Base-by-base conservation (phyloP, 208 protist genomes). In the Leishmania arabica region DNA sequence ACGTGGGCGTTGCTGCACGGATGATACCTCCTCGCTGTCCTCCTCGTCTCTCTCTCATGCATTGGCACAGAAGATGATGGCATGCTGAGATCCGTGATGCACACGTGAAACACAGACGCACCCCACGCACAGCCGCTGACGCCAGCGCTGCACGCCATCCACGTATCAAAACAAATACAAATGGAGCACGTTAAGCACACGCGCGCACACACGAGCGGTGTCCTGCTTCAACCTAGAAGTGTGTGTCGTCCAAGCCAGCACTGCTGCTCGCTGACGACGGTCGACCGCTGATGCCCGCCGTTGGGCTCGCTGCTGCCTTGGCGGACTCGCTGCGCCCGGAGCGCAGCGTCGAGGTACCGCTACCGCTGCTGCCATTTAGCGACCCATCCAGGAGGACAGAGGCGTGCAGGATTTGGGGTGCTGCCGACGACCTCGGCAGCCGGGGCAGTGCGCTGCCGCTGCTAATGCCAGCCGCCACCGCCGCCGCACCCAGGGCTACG, bases 361-460 rank as follows among this genome's bases (percentile, higher is more conserved):
- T 54, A n/a, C 75, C 27, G 15, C 65, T 51, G 64, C 78, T 19
- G 64, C 53, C 17, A 54, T 66, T 60, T 27, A 78, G 42, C 8
- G 77, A 49, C 13, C 85, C 74, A n/a, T 88, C 86, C 62, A 82
- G 78, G 76, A 84, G 72, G 51, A 93, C 90, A 8, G 90, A 93
- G 47, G 87, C 54, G 75, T 93, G 89, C 56, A 93, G 82, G 34
- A 92, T 84, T 11, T 82, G 88, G 37, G 87, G 60, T 24, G 72
- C 47, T 19, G 80, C 76, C 6, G 72, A 68, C 13, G 51, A 47
- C 31, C 37, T 3, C 8, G 80, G 42, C 1, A 76, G 8, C 8
- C 60, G 76, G 0, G 76, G 64, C 13, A 21, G 49, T 27, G 78
- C 53, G 53, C 49, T 53, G 56, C 62, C 56, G 80, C 73, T 54